These are phyloP conservation scores for Hemileccinum impolitum DNA, from an alignment of 768 basidiomycete genomes.

Conservation along the genomic window DNA sequence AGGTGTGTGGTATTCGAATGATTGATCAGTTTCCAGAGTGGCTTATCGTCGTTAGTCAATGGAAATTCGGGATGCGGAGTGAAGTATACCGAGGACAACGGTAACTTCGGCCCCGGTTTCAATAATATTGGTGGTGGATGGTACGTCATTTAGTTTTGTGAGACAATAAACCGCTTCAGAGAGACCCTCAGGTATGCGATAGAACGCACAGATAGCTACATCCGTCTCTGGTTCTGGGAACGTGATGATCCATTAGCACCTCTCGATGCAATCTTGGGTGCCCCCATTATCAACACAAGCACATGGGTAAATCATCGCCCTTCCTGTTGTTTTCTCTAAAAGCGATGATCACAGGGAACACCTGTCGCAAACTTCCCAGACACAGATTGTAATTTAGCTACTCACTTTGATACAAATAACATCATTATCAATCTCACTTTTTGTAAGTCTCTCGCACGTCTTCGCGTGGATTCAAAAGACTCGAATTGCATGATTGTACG, in stretches of 20 bases:
- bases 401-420: slow-evolving; percentile 32
- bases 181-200: slow-evolving; percentile 34
- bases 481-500: background rate
- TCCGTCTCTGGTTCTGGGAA: slow-evolving; percentile 43
- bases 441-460: slow-evolving; percentile 18
- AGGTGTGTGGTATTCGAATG: slow-evolving; percentile 11
- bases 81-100: slow-evolving; percentile 15
- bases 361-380: slow-evolving; percentile 36
- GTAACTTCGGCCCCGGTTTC: slow-evolving; percentile 29
- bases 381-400: slow-evolving; percentile 39
- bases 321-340: background rate
- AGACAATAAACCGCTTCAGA: background rate
- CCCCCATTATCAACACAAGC: slow-evolving; percentile 15
- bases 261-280: slow-evolving; percentile 27
- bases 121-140: slow-evolving; percentile 40
- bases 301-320: slow-evolving; percentile 19
- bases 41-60: slow-evolving; percentile 17
- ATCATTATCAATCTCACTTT: slow-evolving; percentile 35
- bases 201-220: slow-evolving; percentile 32
- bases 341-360: slow-evolving; percentile 21
- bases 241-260: slow-evolving; percentile 32
- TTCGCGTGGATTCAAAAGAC: background rate
- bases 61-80: slow-evolving; percentile 40
- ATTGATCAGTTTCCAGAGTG: background rate
- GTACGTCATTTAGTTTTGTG: slow-evolving; percentile 13